Base-by-base conservation (phyloP, 371 early-diverging fungal genomes). In the Mucor mucedo region DNA sequence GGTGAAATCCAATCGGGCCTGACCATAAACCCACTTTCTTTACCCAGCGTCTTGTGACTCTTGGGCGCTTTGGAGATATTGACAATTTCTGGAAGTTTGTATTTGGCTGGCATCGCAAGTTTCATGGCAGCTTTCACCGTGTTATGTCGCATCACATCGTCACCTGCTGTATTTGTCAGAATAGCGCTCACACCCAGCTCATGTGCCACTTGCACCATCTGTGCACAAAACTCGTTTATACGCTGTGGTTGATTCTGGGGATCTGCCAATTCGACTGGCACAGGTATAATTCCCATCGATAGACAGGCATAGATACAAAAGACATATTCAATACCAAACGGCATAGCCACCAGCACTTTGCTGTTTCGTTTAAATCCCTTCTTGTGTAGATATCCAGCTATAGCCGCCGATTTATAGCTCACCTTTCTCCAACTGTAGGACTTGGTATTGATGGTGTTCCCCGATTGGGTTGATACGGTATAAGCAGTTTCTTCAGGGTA, bases 221-320 rank as follows among this genome's bases (percentile, higher is more conserved):
- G 75, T 2, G 82, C 78, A 7, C 91, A 70, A 62, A 93, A 93
- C 53, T 94, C 94, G 28, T 84, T 73, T 42, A 89, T 63, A 16
- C 91, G 84, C 29, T 73, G 71, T 5, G 69, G 45, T 21, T 74
- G 70, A 8, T 69, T 67, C 16, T 74, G 68, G 2, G 76, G 71
- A 54, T 93, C 94, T 6, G 87, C 84, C 41, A 86, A 84, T 38
- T 87, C 79, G 10, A 93, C 67, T 1, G 93, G 91, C 16, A 95
- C 87, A 11, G 91, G 87, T 2, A 90, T 74, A 1, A 91, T 79
- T 13, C 95, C 95, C 6, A 90, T 75, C 3, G 88, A 87, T 70
- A 94, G 73, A 69, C 93, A 93, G 6, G 93, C 93, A 71, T 92
- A 91, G 13, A 95, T 73, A 1, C 89, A 84, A n/a, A 81, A 76